Evolutionary conservation across 208 protist species (phyloP).

Genomic region (Jaenimonas drosophilae): DNA sequence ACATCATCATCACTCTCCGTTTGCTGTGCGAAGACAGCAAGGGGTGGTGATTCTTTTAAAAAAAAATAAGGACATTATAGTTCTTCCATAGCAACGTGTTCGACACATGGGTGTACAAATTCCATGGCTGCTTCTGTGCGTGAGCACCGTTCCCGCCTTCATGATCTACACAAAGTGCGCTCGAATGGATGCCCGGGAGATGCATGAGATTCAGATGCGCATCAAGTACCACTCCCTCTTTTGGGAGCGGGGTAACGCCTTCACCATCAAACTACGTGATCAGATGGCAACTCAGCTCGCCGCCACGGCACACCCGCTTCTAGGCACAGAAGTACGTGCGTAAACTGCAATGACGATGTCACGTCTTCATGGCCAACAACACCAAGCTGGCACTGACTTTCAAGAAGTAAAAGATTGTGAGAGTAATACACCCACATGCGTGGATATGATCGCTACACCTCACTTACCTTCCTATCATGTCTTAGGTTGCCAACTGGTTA

Average conservation of each 20-base stretch:
- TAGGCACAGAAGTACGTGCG: constrained; percentile 32
- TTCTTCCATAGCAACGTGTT: neutral
- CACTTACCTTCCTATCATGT: no score
- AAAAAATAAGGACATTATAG: no score
- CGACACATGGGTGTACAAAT: constrained; percentile 24
- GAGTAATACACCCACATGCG: no score
- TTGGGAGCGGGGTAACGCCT: constrained; percentile 58
- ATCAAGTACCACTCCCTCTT: constrained; percentile 74
- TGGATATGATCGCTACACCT: no score
- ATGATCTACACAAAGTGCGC: constrained; percentile 63
- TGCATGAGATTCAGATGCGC: constrained; percentile 75
- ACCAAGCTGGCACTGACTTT: no score
- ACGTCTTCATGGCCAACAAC: no score
- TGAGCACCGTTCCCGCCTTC: constrained; percentile 44
- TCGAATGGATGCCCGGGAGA: constrained; percentile 72
- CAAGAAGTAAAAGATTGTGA: no score
- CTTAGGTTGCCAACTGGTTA: no score
- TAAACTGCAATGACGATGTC: no score
- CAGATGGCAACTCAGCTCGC: constrained; percentile 14
- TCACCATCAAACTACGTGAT: constrained; percentile 20
- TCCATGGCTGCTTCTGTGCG: constrained; percentile 58
- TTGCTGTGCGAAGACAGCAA: no score
- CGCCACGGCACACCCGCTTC: constrained; percentile 21
- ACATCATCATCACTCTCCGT: no score
- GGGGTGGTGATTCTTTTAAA: no score